A percentile compares a stretch with the other conserved stretches of the same genome.
These are phyloP conservation scores for Ziziphus jujuba DNA, from an alignment of 306 rosid species.

Conservation along the genomic window DNA sequence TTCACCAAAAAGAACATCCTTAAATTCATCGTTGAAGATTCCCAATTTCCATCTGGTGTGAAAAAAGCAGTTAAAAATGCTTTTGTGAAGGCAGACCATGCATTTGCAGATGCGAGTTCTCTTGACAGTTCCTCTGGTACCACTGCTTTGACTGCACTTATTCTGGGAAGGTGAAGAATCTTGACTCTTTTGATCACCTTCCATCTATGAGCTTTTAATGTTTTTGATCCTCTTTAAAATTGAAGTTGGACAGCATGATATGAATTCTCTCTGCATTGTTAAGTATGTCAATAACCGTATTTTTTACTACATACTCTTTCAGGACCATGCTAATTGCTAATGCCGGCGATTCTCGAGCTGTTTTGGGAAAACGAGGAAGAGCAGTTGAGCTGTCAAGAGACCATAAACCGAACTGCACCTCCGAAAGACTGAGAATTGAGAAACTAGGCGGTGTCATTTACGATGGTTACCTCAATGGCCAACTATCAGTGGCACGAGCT, in stretches of 20 bases:
- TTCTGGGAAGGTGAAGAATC: conserved; percentile 49
- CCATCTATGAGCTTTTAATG: neutral
- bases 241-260: neutral
- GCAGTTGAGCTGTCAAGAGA: conserved; percentile 71
- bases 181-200: neutral
- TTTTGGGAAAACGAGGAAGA: conserved; percentile 59
- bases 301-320: conserved; percentile 16
- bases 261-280: neutral
- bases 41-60: conserved; percentile 39
- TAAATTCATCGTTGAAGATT: conserved; percentile 47
- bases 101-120: conserved; percentile 50
- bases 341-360: conserved; percentile 73
- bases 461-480: conserved; percentile 74
- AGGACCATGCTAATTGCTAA: conserved; percentile 61
- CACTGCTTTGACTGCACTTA: conserved; percentile 45
- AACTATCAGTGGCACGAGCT: conserved; percentile 66
- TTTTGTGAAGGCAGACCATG: conserved; percentile 58
- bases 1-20: conserved; percentile 51
- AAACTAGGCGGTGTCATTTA: conserved; percentile 68
- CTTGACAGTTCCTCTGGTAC: conserved; percentile 68
- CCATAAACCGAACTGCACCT: conserved; percentile 70
- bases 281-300: neutral
- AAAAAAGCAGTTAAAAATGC: conserved; percentile 51
- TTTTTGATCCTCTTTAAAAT: neutral
- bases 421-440: conserved; percentile 70